Conservation (phyloP, 2,329 filamentous ascomycete genomes). For the Pseudocercospora crystallina region DNA sequence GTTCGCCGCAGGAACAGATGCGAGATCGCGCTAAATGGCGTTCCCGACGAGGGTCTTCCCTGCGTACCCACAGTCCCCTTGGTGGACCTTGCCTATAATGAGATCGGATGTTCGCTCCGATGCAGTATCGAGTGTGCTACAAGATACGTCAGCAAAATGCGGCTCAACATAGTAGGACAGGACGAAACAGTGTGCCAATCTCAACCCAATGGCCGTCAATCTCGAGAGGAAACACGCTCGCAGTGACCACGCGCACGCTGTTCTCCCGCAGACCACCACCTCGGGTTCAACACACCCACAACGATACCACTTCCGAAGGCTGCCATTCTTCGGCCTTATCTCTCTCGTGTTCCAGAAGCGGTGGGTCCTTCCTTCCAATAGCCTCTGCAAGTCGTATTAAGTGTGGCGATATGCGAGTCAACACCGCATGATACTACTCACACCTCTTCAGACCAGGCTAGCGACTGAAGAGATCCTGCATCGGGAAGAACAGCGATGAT, state of each 20-base stretch:
- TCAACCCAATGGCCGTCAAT: not conserved
- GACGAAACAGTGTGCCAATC: not conserved
- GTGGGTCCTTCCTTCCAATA: too few species aligned
- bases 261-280: not conserved
- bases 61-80: not conserved
- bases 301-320: not conserved
- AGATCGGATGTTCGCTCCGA: conserved; percentile 6
- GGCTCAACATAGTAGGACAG: conserved; percentile 3
- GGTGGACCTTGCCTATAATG: not conserved
- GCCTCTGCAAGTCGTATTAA: not conserved
- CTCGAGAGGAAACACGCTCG: not conserved
- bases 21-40: conserved; percentile 2
- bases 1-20: not conserved
- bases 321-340: not conserved
- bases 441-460: too few species aligned
- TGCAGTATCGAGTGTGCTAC: conserved; percentile 2
- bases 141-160: conserved; percentile 11
- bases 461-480: too few species aligned
- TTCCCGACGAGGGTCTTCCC: not conserved
- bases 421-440: too few species aligned
- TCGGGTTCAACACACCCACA: not conserved
- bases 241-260: not conserved
- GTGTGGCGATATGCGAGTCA: not conserved
- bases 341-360: too few species aligned
- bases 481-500: too few species aligned